These are phyloP conservation scores for Yueomyces sp. DNA, from an alignment of 805 yeast species.

Conservation along the genomic window DNA sequence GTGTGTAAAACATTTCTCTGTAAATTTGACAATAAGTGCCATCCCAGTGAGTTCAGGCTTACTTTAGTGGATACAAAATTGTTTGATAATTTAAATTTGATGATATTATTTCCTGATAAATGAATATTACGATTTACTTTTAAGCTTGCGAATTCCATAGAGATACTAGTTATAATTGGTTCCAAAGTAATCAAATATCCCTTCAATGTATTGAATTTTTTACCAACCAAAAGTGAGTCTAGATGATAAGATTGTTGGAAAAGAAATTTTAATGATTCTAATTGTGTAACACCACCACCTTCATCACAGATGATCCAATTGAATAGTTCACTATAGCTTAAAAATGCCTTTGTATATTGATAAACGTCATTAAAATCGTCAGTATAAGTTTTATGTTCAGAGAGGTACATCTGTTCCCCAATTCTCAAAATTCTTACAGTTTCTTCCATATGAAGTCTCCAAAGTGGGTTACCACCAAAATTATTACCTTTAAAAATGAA, in stretches of 20 bases:
- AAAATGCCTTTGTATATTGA: background rate
- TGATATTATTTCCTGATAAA: conserved; percentile 3
- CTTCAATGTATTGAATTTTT: no score
- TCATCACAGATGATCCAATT: background rate
- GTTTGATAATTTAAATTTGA: conserved; percentile 2
- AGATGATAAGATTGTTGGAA: background rate
- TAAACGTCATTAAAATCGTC: background rate
- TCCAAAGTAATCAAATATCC: background rate
- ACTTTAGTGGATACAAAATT: background rate
- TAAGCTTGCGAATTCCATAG: background rate
- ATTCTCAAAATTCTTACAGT: background rate
- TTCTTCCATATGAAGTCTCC: conserved; percentile 4
- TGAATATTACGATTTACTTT: background rate
- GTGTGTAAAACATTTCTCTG: background rate
- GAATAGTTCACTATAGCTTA: background rate
- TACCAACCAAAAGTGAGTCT: background rate
- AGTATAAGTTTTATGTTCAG: background rate
- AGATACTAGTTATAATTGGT: background rate
- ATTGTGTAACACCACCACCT: background rate
- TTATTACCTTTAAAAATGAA: background rate
- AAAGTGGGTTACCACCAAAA: background rate
- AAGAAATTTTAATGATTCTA: background rate
- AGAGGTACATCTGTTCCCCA: no score
- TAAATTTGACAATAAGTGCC: background rate
- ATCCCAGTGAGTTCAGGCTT: conserved; percentile 2